Evolutionary conservation across 306 rosid genomes (phyloP), one percentile per base, ranked within the genome.

Genomic region (Trifolium pratense): DNA sequence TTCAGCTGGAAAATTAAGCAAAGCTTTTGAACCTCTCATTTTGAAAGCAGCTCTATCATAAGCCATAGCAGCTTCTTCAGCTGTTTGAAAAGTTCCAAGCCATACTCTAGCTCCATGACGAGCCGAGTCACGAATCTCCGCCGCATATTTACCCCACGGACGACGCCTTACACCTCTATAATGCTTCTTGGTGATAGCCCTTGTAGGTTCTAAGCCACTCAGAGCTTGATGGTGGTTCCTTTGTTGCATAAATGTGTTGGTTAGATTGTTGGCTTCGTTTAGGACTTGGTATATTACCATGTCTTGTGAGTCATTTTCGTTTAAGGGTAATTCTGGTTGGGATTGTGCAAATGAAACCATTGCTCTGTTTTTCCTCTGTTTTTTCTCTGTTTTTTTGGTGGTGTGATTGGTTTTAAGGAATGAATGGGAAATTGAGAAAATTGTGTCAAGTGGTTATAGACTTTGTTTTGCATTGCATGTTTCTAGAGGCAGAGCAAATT

Each of bases 101-200:
- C 98, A 92, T 12, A 90, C 34, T 21, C 98, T 90, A 0, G 87
- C 87, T 26, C 98, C 95, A 0, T 87, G 92, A 3, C 95, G 82
- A 0, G 89, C 49, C 0, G 98, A 88, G 85, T 92, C 98, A 0
- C 98, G 92, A 53, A 92, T 92, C 87, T 92, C 98, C 3, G 98
- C 96, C 0, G 98, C 98, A 36, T 85, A 92, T 60, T 92, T 92
- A 15, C 98, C 98, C 98, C 98, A 92, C 0, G 98, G 98, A 1
- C 98, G 86, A 8, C 89, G 84, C 70, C 98, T 73, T 6, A 92
- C 98, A 3, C 98, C 98, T 59, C 98, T 78, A 70, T 90, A 92
- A 82, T 90, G 98, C 78, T 90, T 92, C 84, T 88, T 92, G 14
- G 72, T 73, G 4, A 90, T 71, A 80, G 6, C 64, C 56, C 62